Base-by-base conservation (phyloP, 2,329 filamentous ascomycete species). In the Phaeosphaeriaceae sp. region DNA sequence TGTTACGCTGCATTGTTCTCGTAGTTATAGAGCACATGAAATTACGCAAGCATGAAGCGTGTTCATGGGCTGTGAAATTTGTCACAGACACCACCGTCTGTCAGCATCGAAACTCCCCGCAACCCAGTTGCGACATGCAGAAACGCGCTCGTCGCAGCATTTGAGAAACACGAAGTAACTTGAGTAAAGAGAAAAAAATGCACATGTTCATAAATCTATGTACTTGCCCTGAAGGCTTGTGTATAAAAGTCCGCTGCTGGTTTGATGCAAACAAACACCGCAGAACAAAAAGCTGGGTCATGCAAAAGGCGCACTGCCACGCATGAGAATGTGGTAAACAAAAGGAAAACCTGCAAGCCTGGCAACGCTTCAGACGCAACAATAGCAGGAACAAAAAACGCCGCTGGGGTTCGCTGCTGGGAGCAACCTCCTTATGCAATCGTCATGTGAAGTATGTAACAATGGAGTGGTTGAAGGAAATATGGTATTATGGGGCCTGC, bases 221-320 rank as follows among this genome's bases (percentile, higher is more conserved):
- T 54, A 54, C 44, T 11, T 31, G 15, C 41, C 22, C 19, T 21
- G 10, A 24, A 45, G 50, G 24, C 50, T 33, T 51, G 48, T 47
- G 45, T 50, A 33, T 55, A 45, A 22, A 22, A 36, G 22, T 31
- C 15, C 10, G n/a, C 15, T 45, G 42, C 42, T 9, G 19, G 17
- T 22, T 22, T 13, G 42, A 33, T 44, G 25, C 31, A 24, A 40
- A 45, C 10, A 27, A 24, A 40, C 25, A 42, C 11, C 44, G 42
- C 22, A 45, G 9, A 31, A 42, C 33, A 54, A 55, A 53, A 51
- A 41, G 49, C 11, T 22, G 60, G 47, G 40, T 56, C 57, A 67
- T 69, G 63, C 67, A 67, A 69, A 52, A 63, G 67, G 67, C 67
- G 67, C 67, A 52, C 67, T 69, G 67, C 67, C 61, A 60, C 65